Conservation (phyloP, 2,329 filamentous ascomycete genomes). For the Daldinia sp. region DNA sequence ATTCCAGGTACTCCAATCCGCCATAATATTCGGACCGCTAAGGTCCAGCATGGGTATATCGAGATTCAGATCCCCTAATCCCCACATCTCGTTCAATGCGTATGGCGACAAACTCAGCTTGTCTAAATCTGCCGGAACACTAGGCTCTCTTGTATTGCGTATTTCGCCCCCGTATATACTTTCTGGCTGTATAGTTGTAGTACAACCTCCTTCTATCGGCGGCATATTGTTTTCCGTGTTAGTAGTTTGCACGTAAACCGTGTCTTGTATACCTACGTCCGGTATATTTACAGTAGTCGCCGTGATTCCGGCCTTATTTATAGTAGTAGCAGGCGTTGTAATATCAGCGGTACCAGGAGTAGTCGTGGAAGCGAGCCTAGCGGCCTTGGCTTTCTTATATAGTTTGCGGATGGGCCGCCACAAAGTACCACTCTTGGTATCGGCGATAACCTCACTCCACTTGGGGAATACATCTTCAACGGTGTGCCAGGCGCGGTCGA, state of each 20-base stretch:
- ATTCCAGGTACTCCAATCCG: constrained; percentile 58
- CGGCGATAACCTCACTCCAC: constrained; percentile 61
- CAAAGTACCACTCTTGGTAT: constrained; percentile 62
- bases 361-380: constrained; percentile 45
- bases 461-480: constrained; percentile 60
- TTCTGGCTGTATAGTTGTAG: constrained; percentile 15
- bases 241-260: constrained; percentile 18
- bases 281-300: background rate
- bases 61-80: constrained; percentile 45
- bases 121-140: constrained; percentile 24
- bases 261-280: constrained; percentile 7
- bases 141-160: constrained; percentile 11
- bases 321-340: background rate
- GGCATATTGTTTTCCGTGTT: background rate
- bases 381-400: constrained; percentile 61
- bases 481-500: constrained; percentile 62
- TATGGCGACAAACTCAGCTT: constrained; percentile 29
- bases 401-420: constrained; percentile 68
- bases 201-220: background rate
- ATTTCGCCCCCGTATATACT: constrained; percentile 19
- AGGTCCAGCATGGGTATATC: constrained; percentile 43
- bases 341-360: background rate
- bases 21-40: constrained; percentile 31
- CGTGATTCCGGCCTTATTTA: background rate
- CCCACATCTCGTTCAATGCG: constrained; percentile 32